Evolutionary conservation across 176 grass and related monocot genomes (phyloP).

Genomic region (Lolium multiflorum): DNA sequence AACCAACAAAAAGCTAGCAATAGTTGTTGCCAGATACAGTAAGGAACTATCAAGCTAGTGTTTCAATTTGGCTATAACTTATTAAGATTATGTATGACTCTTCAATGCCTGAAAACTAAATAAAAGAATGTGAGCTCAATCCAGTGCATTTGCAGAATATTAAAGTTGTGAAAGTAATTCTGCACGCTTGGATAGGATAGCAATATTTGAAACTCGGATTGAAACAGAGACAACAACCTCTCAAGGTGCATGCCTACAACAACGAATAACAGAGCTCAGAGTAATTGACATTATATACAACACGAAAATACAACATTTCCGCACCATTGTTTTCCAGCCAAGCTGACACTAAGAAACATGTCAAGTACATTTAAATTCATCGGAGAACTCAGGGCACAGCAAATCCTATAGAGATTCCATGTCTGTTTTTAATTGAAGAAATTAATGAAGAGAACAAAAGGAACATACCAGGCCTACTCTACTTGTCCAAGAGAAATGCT

Average conservation of each 20-base stretch:
- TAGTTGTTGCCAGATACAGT: not conserved
- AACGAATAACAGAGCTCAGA: not conserved
- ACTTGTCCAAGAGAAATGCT: constrained; percentile 89
- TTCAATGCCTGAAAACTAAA: constrained; percentile 21
- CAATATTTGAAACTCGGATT: not conserved
- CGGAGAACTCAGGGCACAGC: not conserved
- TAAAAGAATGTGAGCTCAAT: not conserved
- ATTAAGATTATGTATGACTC: constrained; percentile 12
- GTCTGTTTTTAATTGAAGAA: not conserved
- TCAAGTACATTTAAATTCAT: constrained; percentile 24
- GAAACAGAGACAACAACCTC: constrained; percentile 9
- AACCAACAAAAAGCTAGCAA: constrained; percentile 10
- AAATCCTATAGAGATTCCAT: constrained; percentile 17
- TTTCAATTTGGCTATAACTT: constrained; percentile 7
- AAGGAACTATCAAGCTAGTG: not conserved
- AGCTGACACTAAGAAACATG: constrained; percentile 20
- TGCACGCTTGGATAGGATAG: not conserved
- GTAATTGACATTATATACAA: not conserved
- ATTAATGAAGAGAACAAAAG: constrained; percentile 31
- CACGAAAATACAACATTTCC: not conserved
- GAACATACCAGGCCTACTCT: constrained; percentile 87
- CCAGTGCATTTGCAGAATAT: constrained; percentile 2
- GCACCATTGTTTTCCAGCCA: not conserved
- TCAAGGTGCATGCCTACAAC: not conserved
- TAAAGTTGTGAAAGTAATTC: not conserved